Evolutionary conservation across 495 filamentous ascomycete genomes (phyloP).

Genomic region (Penicillium desertorum): DNA sequence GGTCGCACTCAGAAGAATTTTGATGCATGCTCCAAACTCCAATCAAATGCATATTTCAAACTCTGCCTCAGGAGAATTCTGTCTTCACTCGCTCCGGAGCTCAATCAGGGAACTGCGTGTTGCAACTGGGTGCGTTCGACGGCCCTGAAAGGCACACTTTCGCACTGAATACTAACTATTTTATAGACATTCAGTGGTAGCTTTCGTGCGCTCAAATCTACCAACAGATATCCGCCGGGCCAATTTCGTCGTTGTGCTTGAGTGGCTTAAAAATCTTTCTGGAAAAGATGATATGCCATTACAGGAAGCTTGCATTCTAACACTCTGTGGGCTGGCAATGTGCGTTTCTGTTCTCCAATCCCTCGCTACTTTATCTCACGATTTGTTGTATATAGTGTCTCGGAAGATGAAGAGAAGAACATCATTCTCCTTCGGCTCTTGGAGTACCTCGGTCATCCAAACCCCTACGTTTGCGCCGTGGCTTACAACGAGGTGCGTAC

Average conservation of each 20-base stretch:
- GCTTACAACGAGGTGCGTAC: constrained; percentile 74
- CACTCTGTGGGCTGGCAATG: constrained; percentile 77
- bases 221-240: constrained; percentile 48
- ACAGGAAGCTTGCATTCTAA: constrained; percentile 81
- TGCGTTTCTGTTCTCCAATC: constrained; percentile 29
- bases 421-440: constrained; percentile 79
- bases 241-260: constrained; percentile 67
- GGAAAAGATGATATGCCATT: constrained; percentile 60
- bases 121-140: constrained; percentile 60
- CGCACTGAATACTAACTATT: constrained; percentile 18
- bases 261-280: constrained; percentile 67
- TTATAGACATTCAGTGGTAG: constrained; percentile 59
- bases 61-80: constrained; percentile 73
- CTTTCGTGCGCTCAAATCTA: constrained; percentile 59
- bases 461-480: constrained; percentile 71
- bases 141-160: constrained; percentile 20
- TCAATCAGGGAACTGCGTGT: constrained; percentile 83
- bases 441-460: constrained; percentile 82
- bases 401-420: constrained; percentile 75
- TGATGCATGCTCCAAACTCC: constrained; percentile 58
- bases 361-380: neutral
- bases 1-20: constrained; percentile 63
- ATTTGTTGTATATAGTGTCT: constrained; percentile 42
- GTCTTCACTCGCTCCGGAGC: constrained; percentile 74
- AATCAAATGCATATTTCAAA: constrained; percentile 62